Conservation (phyloP, 2,329 filamentous ascomycete species). For the Aspergillus felis region DNA sequence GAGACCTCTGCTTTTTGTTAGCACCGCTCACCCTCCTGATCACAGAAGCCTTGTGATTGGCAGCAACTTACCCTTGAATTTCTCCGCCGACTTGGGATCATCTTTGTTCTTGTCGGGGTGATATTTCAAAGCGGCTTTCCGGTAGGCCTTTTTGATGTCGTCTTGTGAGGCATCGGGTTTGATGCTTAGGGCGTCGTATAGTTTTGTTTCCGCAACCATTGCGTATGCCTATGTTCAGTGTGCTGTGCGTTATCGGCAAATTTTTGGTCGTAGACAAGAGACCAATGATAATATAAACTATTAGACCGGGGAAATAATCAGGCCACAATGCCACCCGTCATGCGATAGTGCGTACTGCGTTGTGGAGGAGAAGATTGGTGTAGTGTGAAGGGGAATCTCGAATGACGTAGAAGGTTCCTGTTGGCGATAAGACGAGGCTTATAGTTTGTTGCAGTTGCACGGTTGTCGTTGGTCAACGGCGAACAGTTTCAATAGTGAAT, state of each 20-base stretch:
- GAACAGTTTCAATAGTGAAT: not conserved
- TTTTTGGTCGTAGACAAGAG: not conserved
- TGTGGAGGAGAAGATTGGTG: constrained; percentile 3
- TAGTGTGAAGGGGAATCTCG: constrained; percentile 19
- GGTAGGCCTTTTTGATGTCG: constrained; percentile 88
- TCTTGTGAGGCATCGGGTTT: constrained; percentile 79
- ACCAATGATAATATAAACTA: constrained; percentile 12
- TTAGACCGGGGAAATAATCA: not conserved
- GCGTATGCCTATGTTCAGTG: constrained; percentile 27
- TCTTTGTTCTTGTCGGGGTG: constrained; percentile 99
- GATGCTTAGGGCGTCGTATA: constrained; percentile 82
- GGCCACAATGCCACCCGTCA: not conserved
- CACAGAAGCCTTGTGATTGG: not conserved
- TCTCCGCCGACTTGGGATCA: constrained; percentile 77
- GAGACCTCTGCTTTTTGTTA: constrained; percentile 63
- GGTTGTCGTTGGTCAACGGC: not conserved
- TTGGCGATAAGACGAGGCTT: constrained; percentile 1
- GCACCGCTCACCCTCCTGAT: not conserved
- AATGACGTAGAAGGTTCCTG: constrained; percentile 35
- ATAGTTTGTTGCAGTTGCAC: not conserved
- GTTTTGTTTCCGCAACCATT: constrained; percentile 94
- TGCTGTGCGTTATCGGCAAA: constrained; percentile 3
- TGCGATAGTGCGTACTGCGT: constrained; percentile 2
- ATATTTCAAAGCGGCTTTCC: constrained; percentile 83
- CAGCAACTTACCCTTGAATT: constrained; percentile 73